phyloP scores from a whole-genome alignment of 1,284 basidiomycete genomes.

The Pascua guehoae region DNA sequence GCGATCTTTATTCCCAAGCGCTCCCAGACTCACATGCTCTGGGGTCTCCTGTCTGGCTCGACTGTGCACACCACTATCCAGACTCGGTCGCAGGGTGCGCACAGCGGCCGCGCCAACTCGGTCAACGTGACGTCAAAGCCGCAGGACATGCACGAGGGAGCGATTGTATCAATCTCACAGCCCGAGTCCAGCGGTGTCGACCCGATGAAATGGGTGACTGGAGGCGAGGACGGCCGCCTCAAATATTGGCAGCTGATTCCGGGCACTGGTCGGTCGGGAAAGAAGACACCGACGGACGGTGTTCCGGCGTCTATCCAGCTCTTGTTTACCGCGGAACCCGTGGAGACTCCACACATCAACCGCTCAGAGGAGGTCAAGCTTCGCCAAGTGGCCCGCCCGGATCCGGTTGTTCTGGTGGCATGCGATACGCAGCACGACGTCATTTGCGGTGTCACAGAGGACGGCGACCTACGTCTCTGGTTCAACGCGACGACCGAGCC shows the following conservation, averaged over 20 bases:
- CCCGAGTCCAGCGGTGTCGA: slow-evolving; percentile 16
- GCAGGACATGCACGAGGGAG: slow-evolving; percentile 32
- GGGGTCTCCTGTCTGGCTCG: slow-evolving; percentile 40
- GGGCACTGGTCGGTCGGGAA: slow-evolving; percentile 21
- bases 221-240: slow-evolving; percentile 42
- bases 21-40: slow-evolving; percentile 35
- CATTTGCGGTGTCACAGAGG: slow-evolving; percentile 36
- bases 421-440: slow-evolving; percentile 30
- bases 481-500: slow-evolving; percentile 13
- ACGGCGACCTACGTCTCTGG: slow-evolving; percentile 42
- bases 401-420: slow-evolving; percentile 32
- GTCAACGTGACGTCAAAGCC: slow-evolving; percentile 30
- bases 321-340: slow-evolving; percentile 31
- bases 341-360: slow-evolving; percentile 24
- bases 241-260: slow-evolving; percentile 43
- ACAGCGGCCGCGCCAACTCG: slow-evolving; percentile 36
- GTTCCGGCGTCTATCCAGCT: slow-evolving; percentile 29
- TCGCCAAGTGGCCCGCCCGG: slow-evolving; percentile 28
- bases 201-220: slow-evolving; percentile 38
- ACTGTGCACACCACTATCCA: slow-evolving; percentile 42
- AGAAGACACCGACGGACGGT: slow-evolving; percentile 22
- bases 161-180: slow-evolving; percentile 33
- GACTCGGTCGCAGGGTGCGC: slow-evolving; percentile 30
- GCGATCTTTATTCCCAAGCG: slow-evolving; percentile 33
- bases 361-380: slow-evolving; percentile 33